phyloP scores from a whole-genome alignment of 2,329 filamentous ascomycete genomes.

The Fusarium buxicola region DNA sequence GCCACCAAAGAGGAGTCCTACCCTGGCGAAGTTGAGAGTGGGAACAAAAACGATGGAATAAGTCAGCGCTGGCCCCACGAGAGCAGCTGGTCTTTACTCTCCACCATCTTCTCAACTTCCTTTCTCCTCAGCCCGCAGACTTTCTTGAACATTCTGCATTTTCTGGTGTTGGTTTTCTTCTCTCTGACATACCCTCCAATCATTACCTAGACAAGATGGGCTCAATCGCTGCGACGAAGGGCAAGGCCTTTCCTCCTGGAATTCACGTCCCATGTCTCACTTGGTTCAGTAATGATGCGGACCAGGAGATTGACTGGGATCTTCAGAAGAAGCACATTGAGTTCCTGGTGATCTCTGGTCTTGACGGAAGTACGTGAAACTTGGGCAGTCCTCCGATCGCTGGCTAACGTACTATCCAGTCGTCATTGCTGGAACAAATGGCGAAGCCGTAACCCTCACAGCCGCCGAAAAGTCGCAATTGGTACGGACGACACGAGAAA shows the following conservation, averaged over 20 bases:
- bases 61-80: slow-evolving; percentile 21
- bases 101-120: slow-evolving; percentile 4
- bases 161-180: background rate
- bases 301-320: slow-evolving; percentile 67
- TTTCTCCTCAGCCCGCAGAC: background rate
- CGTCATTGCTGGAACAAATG: slow-evolving; percentile 78
- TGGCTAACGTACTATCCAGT: slow-evolving; percentile 51
- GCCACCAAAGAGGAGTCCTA: slow-evolving; percentile 22
- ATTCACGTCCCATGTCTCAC: slow-evolving; percentile 69
- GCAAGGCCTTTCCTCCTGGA: slow-evolving; percentile 58
- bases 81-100: slow-evolving; percentile 7
- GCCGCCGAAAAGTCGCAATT: slow-evolving; percentile 72
- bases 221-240: slow-evolving; percentile 43
- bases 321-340: slow-evolving; percentile 64
- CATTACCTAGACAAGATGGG: slow-evolving; percentile 39
- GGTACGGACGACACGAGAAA: slow-evolving; percentile 69
- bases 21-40: slow-evolving; percentile 9
- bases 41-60: slow-evolving; percentile 24
- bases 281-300: slow-evolving; percentile 61
- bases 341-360: slow-evolving; percentile 64
- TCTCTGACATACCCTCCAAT: background rate
- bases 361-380: slow-evolving; percentile 58
- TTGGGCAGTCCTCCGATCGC: fast-evolving
- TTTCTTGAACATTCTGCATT: background rate
- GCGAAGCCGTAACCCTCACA: slow-evolving; percentile 77